Evolutionary conservation across 306 rosid genomes (phyloP).

Genomic region (Lathyrus sativus): DNA sequence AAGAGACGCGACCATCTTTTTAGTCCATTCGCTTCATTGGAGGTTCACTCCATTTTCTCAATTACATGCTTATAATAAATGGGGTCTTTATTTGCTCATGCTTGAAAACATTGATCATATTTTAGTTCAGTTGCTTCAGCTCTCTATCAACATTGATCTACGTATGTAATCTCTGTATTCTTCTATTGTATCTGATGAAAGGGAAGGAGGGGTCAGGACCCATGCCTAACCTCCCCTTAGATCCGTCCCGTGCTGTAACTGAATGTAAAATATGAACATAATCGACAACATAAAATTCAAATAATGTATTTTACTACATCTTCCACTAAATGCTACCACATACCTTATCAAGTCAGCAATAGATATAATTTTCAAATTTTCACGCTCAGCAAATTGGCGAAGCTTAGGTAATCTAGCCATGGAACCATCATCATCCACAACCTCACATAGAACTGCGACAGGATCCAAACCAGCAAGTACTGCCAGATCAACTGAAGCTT

Average conservation of each 20-base stretch:
- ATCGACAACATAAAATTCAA: slow-evolving; percentile 6
- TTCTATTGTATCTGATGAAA: no score
- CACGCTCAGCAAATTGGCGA: slow-evolving; percentile 68
- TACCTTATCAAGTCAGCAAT: slow-evolving; percentile 95
- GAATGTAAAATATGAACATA: slow-evolving; percentile 22
- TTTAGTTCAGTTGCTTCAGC: no score
- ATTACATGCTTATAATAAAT: no score
- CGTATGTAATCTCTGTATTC: no score
- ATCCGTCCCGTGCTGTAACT: background rate
- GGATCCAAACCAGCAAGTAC: slow-evolving; percentile 87
- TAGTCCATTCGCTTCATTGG: no score
- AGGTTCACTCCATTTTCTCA: no score
- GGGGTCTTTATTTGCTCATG: no score
- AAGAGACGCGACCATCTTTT: no score
- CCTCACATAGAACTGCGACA: slow-evolving; percentile 78
- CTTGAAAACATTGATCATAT: no score
- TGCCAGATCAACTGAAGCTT: slow-evolving; percentile 92
- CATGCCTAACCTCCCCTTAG: no score
- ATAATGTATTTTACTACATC: slow-evolving; percentile 3
- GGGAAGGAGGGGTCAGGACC: no score
- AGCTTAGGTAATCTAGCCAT: slow-evolving; percentile 96
- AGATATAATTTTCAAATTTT: slow-evolving; percentile 84
- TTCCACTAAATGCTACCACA: slow-evolving; percentile 1
- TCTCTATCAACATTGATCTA: no score
- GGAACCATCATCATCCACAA: slow-evolving; percentile 98